Evolutionary conservation across 1,284 basidiomycete species (phyloP).

Genomic region (Cutaneotrichosporon sp.): DNA sequence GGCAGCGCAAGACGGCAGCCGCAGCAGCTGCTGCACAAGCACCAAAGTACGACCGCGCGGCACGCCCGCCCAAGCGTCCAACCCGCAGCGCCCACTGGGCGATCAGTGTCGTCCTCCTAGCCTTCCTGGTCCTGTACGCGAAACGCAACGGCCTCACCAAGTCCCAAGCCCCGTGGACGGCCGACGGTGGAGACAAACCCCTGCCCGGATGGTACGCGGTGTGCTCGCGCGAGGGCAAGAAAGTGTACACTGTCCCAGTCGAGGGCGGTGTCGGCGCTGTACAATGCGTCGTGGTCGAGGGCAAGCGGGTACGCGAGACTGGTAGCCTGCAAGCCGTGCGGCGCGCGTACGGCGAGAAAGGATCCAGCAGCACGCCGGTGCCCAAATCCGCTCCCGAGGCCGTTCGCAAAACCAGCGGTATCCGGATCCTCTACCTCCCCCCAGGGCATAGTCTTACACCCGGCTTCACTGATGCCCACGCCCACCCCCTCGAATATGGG

Average conservation of each 20-base stretch:
- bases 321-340: conserved; percentile 59
- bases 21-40: neutral
- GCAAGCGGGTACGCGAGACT: conserved; percentile 59
- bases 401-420: conserved; percentile 38
- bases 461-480: conserved; percentile 67
- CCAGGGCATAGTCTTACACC: conserved; percentile 45
- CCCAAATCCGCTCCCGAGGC: conserved; percentile 26
- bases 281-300: conserved; percentile 68
- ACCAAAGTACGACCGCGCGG: conserved; percentile 15
- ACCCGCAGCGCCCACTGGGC: conserved; percentile 39
- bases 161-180: conserved; percentile 10
- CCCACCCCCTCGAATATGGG: conserved; percentile 50
- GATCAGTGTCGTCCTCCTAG: conserved; percentile 41
- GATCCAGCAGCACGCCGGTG: conserved; percentile 24
- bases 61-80: conserved; percentile 22
- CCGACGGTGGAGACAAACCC: conserved; percentile 13
- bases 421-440: conserved; percentile 42
- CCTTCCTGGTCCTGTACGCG: conserved; percentile 39
- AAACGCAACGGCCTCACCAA: conserved; percentile 24
- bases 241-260: conserved; percentile 38
- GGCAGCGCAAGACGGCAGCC: conserved; percentile 17
- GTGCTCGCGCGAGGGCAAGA: conserved; percentile 38
- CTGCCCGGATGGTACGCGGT: conserved; percentile 40
- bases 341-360: conserved; percentile 46
- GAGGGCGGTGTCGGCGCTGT: conserved; percentile 46